phyloP scores from a whole-genome alignment of 2,329 filamentous ascomycete species.

The Dactylonectria estremocensis region DNA sequence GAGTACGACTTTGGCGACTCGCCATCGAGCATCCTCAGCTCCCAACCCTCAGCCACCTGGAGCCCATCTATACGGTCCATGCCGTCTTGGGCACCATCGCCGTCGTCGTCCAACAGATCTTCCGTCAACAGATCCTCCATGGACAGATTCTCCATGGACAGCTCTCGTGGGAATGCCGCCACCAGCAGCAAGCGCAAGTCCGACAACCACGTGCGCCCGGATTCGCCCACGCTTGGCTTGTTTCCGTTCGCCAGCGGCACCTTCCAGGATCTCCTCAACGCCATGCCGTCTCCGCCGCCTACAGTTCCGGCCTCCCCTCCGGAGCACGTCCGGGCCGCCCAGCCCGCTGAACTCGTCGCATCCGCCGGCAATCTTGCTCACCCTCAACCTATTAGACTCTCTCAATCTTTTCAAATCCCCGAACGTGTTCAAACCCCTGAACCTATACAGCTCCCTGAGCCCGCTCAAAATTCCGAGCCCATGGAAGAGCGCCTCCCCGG shows the following conservation, averaged over 20 bases:
- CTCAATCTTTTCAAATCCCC: too few relatives aligned
- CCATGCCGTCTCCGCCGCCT: conserved; percentile 25
- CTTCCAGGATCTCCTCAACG: conserved; percentile 42
- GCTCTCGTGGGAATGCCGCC: conserved; percentile 25
- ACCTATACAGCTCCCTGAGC: too few relatives aligned
- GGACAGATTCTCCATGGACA: conserved; percentile 32
- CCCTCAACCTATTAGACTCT: too few relatives aligned
- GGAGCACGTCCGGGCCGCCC: conserved; percentile 7
- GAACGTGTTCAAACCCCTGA: too few relatives aligned
- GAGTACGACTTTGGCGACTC: conserved; percentile 53
- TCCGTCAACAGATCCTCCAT: conserved; percentile 65
- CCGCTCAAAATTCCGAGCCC: conserved; percentile 18
- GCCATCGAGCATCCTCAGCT: conserved; percentile 63
- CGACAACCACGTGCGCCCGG: conserved; percentile 64
- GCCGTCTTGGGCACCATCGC: conserved; percentile 38
- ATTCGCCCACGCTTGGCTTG: conserved; percentile 73
- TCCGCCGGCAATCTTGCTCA: not conserved
- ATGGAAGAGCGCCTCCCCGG: conserved; percentile 27
- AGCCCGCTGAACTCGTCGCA: conserved; percentile 7
- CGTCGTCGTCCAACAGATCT: conserved; percentile 54
- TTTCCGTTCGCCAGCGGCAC: conserved; percentile 29
- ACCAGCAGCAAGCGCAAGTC: conserved; percentile 49
- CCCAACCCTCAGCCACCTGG: conserved; percentile 48
- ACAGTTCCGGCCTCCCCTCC: not conserved
- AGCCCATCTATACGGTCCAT: conserved; percentile 16